Conservation (phyloP, 1,139 yeast genomes). For the Pichia sp. region DNA sequence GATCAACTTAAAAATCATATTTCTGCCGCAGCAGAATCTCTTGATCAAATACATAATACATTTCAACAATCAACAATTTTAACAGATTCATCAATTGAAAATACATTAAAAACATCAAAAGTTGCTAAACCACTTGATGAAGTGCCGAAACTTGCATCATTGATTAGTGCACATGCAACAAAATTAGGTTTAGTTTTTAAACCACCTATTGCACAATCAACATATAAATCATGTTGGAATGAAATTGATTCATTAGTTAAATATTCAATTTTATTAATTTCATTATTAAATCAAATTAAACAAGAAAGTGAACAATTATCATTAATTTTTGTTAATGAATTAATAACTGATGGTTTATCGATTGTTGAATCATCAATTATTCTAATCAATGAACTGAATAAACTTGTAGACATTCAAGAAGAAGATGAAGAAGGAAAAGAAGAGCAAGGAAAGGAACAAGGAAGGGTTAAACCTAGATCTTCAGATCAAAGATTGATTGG, state of each 20-base stretch:
- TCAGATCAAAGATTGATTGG: constrained; percentile 39
- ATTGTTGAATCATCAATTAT: constrained; percentile 3
- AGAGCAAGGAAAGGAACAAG: constrained; percentile 9
- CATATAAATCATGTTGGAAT: constrained; percentile 42
- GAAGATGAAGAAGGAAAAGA: constrained; percentile 4
- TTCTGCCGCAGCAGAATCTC: neutral
- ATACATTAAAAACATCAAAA: constrained; percentile 28
- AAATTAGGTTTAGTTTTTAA: constrained; percentile 72
- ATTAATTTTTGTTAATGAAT: constrained; percentile 35
- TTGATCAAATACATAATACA: constrained; percentile 1
- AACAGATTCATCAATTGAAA: neutral
- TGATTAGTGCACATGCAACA: constrained; percentile 73
- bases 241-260: constrained; percentile 49
- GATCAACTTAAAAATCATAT: constrained; percentile 6
- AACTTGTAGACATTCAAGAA: constrained; percentile 19
- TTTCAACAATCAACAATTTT: constrained; percentile 1
- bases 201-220: constrained; percentile 43
- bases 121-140: constrained; percentile 48
- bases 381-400: constrained; percentile 6
- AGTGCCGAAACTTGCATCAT: constrained; percentile 47
- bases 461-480: constrained; percentile 16
- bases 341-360: constrained; percentile 26
- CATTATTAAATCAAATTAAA: constrained; percentile 41
- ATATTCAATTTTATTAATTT: constrained; percentile 38
- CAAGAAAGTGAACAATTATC: constrained; percentile 33